These are phyloP conservation scores for Heritiera fomes DNA, from an alignment of 345 rosid species.

Conservation along the genomic window DNA sequence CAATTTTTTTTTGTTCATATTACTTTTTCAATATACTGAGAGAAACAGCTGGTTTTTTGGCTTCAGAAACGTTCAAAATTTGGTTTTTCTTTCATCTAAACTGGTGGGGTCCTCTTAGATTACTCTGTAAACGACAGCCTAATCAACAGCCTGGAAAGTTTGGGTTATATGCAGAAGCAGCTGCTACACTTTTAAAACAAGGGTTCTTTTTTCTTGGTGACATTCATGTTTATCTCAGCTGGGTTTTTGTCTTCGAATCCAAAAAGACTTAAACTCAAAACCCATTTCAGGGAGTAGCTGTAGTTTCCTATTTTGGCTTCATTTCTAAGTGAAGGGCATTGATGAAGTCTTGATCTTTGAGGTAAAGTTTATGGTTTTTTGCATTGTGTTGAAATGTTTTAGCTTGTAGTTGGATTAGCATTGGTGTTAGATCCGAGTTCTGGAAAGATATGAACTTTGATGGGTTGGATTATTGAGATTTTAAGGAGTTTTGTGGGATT, in stretches of 20 bases:
- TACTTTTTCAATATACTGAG: too few species aligned
- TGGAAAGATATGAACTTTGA: not conserved
- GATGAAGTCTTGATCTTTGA: slow-evolving; percentile 21
- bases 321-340: slow-evolving; percentile 34
- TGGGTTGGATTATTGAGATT: slow-evolving; percentile 6
- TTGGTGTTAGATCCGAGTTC: slow-evolving; percentile 33
- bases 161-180: slow-evolving; percentile 27
- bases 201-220: slow-evolving; percentile 35
- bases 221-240: slow-evolving; percentile 29
- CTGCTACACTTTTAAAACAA: slow-evolving; percentile 32
- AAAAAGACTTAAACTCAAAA: not conserved
- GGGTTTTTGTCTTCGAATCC: slow-evolving; percentile 30
- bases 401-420: slow-evolving; percentile 6
- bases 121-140: slow-evolving; percentile 63
- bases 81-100: not conserved
- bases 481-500: not conserved
- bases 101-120: slow-evolving; percentile 41
- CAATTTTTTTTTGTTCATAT: too few species aligned
- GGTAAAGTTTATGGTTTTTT: not conserved
- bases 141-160: slow-evolving; percentile 90
- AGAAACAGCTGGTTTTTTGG: too few species aligned
- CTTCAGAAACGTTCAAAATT: not conserved
- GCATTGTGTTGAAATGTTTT: not conserved
- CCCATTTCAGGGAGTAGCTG: slow-evolving; percentile 19
- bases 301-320: slow-evolving; percentile 22